phyloP scores from a whole-genome alignment of 2,329 filamentous ascomycete species.

The Aspergillus clavatus region DNA sequence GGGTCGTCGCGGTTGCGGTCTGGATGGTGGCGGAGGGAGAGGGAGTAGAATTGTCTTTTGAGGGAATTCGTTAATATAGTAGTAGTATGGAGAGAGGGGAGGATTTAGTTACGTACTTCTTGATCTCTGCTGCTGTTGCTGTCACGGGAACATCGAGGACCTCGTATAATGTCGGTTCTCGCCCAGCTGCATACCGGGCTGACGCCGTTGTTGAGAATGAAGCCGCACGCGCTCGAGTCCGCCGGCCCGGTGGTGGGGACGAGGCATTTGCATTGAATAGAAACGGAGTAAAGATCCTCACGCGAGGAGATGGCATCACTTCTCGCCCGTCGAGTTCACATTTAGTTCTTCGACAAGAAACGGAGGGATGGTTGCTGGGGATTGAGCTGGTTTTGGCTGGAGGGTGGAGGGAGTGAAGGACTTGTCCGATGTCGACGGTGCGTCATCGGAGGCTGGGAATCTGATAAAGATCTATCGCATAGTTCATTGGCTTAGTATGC shows the following conservation, averaged over 20 bases:
- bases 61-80: not conserved
- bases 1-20: constrained; percentile 81
- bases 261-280: constrained; percentile 5
- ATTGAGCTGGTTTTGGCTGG: not conserved
- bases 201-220: constrained; percentile 45
- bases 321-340: constrained; percentile 7
- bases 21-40: constrained; percentile 89
- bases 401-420: not conserved
- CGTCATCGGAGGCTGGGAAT: constrained; percentile 17
- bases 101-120: constrained; percentile 56
- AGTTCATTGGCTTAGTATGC: too few species aligned
- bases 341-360: constrained; percentile 1
- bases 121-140: constrained; percentile 73
- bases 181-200: constrained; percentile 21
- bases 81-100: constrained; percentile 2
- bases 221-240: constrained; percentile 1
- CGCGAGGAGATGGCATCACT: constrained; percentile 22
- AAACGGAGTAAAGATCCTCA: constrained; percentile 11
- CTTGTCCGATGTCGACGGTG: constrained; percentile 10
- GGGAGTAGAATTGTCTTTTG: constrained; percentile 68
- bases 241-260: constrained; percentile 2
- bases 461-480: constrained; percentile 13
- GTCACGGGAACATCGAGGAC: constrained; percentile 65
- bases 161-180: constrained; percentile 69
- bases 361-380: not conserved